Percentiles rank a stretch among this genome's conserved stretches.
Conservation (phyloP, 2,329 filamentous ascomycete genomes). For the Endothia cerciana region DNA sequence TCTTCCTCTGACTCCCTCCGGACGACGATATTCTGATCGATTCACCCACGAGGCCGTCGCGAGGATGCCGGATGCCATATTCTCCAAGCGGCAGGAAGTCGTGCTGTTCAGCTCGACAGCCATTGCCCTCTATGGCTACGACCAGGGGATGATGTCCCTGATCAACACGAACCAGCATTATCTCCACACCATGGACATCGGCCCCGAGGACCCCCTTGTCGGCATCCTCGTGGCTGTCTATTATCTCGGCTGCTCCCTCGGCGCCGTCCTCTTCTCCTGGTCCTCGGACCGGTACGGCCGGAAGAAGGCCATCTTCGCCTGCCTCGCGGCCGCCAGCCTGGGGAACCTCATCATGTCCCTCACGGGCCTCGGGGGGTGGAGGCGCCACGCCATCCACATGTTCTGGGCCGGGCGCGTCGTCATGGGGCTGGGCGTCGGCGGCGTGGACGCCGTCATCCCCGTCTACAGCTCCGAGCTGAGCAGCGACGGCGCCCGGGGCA, state of each 20-base stretch:
- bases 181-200: slow-evolving; percentile 60
- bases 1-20: not conserved
- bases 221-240: slow-evolving; percentile 60
- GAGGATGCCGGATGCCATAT: slow-evolving; percentile 25
- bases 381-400: slow-evolving; percentile 17
- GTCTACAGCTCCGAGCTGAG: slow-evolving; percentile 62
- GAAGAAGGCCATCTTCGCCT: slow-evolving; percentile 28
- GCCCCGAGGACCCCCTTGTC: slow-evolving; percentile 25
- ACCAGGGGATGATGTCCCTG: slow-evolving; percentile 43
- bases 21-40: not conserved
- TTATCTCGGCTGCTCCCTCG: slow-evolving; percentile 62
- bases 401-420: slow-evolving; percentile 35
- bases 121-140: slow-evolving; percentile 43
- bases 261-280: slow-evolving; percentile 43
- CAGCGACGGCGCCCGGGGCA: slow-evolving; percentile 59
- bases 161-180: slow-evolving; percentile 49
- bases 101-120: slow-evolving; percentile 44
- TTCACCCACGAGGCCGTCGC: not conserved
- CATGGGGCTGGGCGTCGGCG: slow-evolving; percentile 56
- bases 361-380: slow-evolving; percentile 26
- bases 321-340: slow-evolving; percentile 25
- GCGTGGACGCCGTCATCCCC: slow-evolving; percentile 64
- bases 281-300: slow-evolving; percentile 24
- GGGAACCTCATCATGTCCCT: slow-evolving; percentile 28
- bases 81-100: slow-evolving; percentile 41